Evolutionary conservation across 345 rosid species (phyloP), one percentile per base, ranked within the genome.

Genomic region (Balakata baccata): DNA sequence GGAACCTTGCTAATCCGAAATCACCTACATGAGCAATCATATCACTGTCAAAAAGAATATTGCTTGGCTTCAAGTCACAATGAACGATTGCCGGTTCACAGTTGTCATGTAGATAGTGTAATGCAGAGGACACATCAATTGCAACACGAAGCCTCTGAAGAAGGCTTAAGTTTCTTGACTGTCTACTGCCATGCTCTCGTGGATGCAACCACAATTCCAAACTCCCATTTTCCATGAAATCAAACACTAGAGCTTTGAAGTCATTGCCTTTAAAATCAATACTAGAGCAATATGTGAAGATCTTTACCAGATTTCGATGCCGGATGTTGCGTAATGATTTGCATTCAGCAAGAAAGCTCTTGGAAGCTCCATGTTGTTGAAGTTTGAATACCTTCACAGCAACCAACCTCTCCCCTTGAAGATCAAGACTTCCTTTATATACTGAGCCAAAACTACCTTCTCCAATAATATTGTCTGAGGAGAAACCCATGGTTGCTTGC

Each of bases 1-100:
- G 56, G 46, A 75, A 29, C 67, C 68, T 68, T n/a, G 66, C 43
- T 22, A 75, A 66, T 11, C 78, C 78, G n/a, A n/a, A n/a, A n/a
- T n/a, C n/a, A n/a, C n/a, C n/a, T n/a, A n/a, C n/a, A n/a, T n/a
- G n/a, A n/a, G n/a, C n/a, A n/a, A n/a, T 29, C 34, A 29, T 29
- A 29, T 29, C 34, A 29, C 34, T 29, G 34, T 29, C 34, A 29
- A 29, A 29, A 29, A 29, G 34, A 29, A 29, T 29, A 29, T 29
- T 29, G 34, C 34, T 2, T 29, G 34, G 34, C 34, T 29, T 29
- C 34, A 29, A 29, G 34, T 29, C 34, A 29, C 34, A 29, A 29
- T 29, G 34, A 29, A 29, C 34, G 34, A 29, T 29, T 29, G 34
- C 0, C 34, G 34, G 34, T 29, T 29, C 34, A 29, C 34, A 29